Base-by-base conservation (phyloP, 768 basidiomycete species). In the Glaciozyma antarctica region DNA sequence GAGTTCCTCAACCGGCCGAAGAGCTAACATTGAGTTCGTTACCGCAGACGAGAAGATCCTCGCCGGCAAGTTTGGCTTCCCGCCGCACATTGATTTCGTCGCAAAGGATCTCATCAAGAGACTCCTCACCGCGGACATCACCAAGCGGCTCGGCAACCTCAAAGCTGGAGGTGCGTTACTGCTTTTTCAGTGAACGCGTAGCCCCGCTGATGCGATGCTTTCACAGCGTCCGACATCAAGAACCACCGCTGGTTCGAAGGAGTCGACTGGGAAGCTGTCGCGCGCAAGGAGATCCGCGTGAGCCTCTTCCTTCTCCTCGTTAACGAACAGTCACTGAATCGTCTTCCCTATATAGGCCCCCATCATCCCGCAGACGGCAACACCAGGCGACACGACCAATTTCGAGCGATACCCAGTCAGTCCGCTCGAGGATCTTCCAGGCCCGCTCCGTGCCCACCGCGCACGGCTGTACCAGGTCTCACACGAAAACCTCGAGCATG, bases 91-190 rank as follows among this genome's bases (percentile, higher is more conserved):
- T 80, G 93, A 98, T 74, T 83, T 85, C 24, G 83, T 92, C 34
- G 94, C 93, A 52, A 86, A 86, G 70, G 88, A 90, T 70, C 81
- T 99, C 62, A 87, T 99, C 75, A 82, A 83, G 69, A 86, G 86
- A 2, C 88, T 99, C 77, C 79, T 99, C 59, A 88, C 90, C 65
- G 88, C 90, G 15, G 94, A 99, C 77, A 85, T 92, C 69, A 87
- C 84, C 63, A 88, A 93, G 75, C 84, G 95, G 49, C 78, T 95
- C 32, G 93, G 93, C 7, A 95, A 97, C 75, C 84, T 94, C 78
- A 87, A 86, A 51, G 89, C 90, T 44, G 93, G 92, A 7, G 85
- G 43, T 26, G 16, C 38, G 44, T 41, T 12, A 34, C 10, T 15
- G 13, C 8, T 15, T 13, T 5, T 41, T 13, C 13, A 15, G 12